Conservation (phyloP, 148 eudicot species). For the Tetragonia tetragonoides region DNA sequence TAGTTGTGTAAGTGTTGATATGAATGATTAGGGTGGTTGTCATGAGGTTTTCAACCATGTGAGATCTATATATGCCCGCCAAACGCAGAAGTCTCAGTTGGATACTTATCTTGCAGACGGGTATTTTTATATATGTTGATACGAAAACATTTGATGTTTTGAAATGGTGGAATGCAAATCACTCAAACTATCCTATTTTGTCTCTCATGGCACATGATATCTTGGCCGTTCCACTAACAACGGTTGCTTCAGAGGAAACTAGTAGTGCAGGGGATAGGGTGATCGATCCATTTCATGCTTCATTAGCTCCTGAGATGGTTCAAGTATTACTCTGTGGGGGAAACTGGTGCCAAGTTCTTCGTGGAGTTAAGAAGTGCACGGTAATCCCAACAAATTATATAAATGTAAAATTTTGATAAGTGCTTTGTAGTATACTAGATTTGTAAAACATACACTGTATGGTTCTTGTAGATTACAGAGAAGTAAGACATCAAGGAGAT, state of each 20-base stretch:
- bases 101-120: neutral
- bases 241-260: neutral
- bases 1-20: neutral
- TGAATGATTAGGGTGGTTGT: neutral
- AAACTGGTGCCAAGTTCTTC: neutral
- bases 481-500: no score
- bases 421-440: no score
- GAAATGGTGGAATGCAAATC: neutral
- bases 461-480: no score
- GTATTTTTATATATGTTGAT: neutral
- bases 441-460: no score
- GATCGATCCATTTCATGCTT: neutral
- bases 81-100: neutral
- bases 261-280: neutral
- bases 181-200: neutral
- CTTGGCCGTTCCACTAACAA: neutral
- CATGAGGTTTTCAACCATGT: neutral
- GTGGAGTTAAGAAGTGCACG: slow-evolving; percentile 1
- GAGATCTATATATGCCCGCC: neutral
- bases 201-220: neutral
- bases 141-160: neutral
- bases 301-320: neutral
- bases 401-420: no score
- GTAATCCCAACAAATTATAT: neutral
- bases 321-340: neutral